phyloP scores from a whole-genome alignment of 2,329 filamentous ascomycete genomes.

The Trichoderma oligosporum region DNA sequence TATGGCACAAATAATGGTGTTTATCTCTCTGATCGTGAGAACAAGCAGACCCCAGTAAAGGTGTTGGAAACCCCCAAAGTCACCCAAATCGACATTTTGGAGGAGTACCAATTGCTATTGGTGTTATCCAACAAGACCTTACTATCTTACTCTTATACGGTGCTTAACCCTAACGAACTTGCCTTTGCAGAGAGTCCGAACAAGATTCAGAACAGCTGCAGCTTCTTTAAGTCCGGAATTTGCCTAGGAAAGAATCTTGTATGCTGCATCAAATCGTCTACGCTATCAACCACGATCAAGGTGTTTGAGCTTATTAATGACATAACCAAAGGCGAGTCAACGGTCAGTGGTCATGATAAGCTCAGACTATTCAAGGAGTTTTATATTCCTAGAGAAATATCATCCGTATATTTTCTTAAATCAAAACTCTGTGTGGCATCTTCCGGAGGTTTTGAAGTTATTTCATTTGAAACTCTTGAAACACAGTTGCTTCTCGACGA shows the following conservation, averaged over 20 bases:
- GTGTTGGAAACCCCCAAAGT: slow-evolving; percentile 84
- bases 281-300: slow-evolving; percentile 93
- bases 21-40: slow-evolving; percentile 85
- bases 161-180: slow-evolving; percentile 78
- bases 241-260: slow-evolving; percentile 91
- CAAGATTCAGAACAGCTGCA: slow-evolving; percentile 96
- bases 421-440: slow-evolving; percentile 96
- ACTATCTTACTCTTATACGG: slow-evolving; percentile 82
- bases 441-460: slow-evolving; percentile 92
- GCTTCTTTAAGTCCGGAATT: slow-evolving; percentile 97
- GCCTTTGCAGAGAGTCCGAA: slow-evolving; percentile 79
- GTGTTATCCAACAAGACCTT: slow-evolving; percentile 92
- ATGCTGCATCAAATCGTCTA: slow-evolving; percentile 92
- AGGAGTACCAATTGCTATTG: slow-evolving; percentile 88
- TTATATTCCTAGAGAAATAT: slow-evolving; percentile 97
- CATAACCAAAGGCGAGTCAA: slow-evolving; percentile 91
- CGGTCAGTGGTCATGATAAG: slow-evolving; percentile 87
- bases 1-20: slow-evolving; percentile 94
- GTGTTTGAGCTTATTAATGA: slow-evolving; percentile 98
- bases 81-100: slow-evolving; percentile 91
- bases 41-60: slow-evolving; percentile 77
- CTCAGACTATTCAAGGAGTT: slow-evolving; percentile 98
- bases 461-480: slow-evolving; percentile 94
- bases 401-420: slow-evolving; percentile 94
- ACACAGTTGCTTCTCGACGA: slow-evolving; percentile 96